Evolutionary conservation across 768 basidiomycete genomes (phyloP).

Genomic region (Scleroderma bovista): DNA sequence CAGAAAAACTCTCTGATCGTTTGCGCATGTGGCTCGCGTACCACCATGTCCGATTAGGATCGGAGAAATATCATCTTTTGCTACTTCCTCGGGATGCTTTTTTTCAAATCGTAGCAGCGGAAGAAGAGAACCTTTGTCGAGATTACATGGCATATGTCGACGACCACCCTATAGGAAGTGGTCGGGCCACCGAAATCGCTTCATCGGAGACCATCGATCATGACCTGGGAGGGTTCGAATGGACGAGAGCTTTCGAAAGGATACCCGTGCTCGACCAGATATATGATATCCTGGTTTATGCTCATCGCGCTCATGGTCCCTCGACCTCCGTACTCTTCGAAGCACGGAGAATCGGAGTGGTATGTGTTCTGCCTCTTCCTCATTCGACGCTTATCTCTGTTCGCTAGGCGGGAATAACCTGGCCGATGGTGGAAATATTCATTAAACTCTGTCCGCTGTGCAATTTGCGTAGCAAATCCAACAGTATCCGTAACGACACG

Average conservation of each 20-base stretch:
- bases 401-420: slow-evolving; percentile 59
- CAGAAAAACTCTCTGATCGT: slow-evolving; percentile 34
- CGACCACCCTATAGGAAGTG: slow-evolving; percentile 2
- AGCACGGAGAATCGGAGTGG: slow-evolving; percentile 53
- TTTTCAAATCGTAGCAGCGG: slow-evolving; percentile 44
- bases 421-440: slow-evolving; percentile 72
- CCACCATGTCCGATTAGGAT: slow-evolving; percentile 60
- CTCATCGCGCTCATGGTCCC: slow-evolving; percentile 54
- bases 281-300: slow-evolving; percentile 64
- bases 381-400: slow-evolving; percentile 3
- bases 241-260: slow-evolving; percentile 47
- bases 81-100: slow-evolving; percentile 56
- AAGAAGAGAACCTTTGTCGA: slow-evolving; percentile 45
- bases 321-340: slow-evolving; percentile 52
- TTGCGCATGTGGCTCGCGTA: slow-evolving; percentile 48
- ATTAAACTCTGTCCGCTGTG: slow-evolving; percentile 54
- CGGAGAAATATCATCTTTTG: slow-evolving; percentile 51
- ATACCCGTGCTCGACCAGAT: slow-evolving; percentile 63
- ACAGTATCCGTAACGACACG: slow-evolving; percentile 9
- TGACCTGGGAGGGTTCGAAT: slow-evolving; percentile 25
- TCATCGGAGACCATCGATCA: slow-evolving; percentile 14
- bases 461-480: slow-evolving; percentile 37
- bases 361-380: slow-evolving; percentile 29
- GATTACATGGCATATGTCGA: slow-evolving; percentile 41
- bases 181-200: slow-evolving; percentile 1